Percentiles rank a stretch among this genome's conserved stretches.
These are phyloP conservation scores for Nemania sp. DNA, from an alignment of 2,329 filamentous ascomycete species.

Conservation along the genomic window DNA sequence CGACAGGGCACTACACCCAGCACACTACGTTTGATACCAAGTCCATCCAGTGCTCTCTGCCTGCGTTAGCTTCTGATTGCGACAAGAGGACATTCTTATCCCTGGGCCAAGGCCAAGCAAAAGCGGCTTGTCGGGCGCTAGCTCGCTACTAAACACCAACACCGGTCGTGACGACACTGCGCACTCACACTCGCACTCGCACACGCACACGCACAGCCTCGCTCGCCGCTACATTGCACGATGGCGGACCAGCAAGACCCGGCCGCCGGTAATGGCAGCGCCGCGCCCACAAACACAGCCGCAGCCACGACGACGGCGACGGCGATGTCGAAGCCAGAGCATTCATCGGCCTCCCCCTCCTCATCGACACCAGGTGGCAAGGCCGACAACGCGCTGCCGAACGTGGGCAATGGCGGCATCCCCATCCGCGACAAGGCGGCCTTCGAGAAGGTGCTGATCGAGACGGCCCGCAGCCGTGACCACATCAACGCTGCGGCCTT, in stretches of 20 bases:
- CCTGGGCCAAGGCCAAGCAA: no score
- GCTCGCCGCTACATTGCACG: slow-evolving; percentile 19
- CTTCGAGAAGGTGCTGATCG: slow-evolving; percentile 56
- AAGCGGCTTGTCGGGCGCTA: slow-evolving; percentile 9
- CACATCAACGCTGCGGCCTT: slow-evolving; percentile 57
- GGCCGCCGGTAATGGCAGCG: slow-evolving; percentile 26
- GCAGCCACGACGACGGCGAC: slow-evolving; percentile 25
- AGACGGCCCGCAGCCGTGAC: slow-evolving; percentile 58
- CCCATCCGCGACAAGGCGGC: slow-evolving; percentile 58
- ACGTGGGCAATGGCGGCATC: slow-evolving; percentile 35
- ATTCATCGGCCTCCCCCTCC: slow-evolving; percentile 29
- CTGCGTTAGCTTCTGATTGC: slow-evolving; percentile 14
- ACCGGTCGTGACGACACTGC: no score
- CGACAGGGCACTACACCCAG: no score
- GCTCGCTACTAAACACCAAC: slow-evolving; percentile 15
- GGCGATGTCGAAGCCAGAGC: slow-evolving; percentile 36
- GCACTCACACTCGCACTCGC: no score
- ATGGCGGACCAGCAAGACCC: slow-evolving; percentile 40
- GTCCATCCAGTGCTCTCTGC: background rate
- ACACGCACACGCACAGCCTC: no score
- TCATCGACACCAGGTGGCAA: slow-evolving; percentile 39
- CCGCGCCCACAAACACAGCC: slow-evolving; percentile 28
- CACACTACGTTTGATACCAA: no score
- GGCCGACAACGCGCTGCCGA: slow-evolving; percentile 38
- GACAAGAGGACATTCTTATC: slow-evolving; percentile 14